phyloP scores from a whole-genome alignment of 2,329 filamentous ascomycete species.

The Hymenoscyphus salicellus region DNA sequence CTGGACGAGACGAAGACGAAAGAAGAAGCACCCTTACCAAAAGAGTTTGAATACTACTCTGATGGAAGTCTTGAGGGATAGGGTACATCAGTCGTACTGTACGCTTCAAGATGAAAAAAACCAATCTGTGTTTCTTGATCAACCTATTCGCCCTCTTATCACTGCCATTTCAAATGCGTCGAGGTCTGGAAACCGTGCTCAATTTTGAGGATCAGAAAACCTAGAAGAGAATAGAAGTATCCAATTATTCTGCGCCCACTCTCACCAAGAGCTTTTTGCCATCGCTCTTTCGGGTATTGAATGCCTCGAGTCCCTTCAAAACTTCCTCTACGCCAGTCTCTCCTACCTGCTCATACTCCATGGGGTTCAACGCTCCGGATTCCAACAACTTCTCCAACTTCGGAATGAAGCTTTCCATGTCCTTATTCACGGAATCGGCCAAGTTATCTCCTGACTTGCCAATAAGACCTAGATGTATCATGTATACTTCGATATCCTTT shows the following conservation, averaged over 20 bases:
- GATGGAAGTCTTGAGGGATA: constrained; percentile 27
- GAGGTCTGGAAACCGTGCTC: not conserved
- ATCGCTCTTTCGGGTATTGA: constrained; percentile 18
- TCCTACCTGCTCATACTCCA: constrained; percentile 27
- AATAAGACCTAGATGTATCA: constrained; percentile 23
- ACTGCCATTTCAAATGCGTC: not conserved
- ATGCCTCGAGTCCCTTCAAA: constrained; percentile 21
- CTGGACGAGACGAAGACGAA: constrained; percentile 22
- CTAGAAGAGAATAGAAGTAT: not conserved
- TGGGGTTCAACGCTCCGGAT: constrained; percentile 21
- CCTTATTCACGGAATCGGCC: constrained; percentile 17
- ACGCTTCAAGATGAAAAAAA: not conserved
- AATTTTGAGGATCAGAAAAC: not conserved
- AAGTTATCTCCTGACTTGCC: constrained; percentile 20
- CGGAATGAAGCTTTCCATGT: constrained; percentile 23
- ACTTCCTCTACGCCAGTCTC: constrained; percentile 22
- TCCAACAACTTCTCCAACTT: constrained; percentile 20
- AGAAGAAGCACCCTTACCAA: constrained; percentile 28
- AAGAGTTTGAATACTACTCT: constrained; percentile 30
- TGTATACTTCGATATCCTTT: constrained; percentile 20
- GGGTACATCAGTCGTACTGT: not conserved
- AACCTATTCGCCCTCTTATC: no score
- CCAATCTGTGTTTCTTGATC: not conserved
- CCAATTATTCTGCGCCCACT: not conserved
- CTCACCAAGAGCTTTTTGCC: constrained; percentile 27